phyloP scores from a whole-genome alignment of 805 yeast species.

The Kazachstania kunashirensis region DNA sequence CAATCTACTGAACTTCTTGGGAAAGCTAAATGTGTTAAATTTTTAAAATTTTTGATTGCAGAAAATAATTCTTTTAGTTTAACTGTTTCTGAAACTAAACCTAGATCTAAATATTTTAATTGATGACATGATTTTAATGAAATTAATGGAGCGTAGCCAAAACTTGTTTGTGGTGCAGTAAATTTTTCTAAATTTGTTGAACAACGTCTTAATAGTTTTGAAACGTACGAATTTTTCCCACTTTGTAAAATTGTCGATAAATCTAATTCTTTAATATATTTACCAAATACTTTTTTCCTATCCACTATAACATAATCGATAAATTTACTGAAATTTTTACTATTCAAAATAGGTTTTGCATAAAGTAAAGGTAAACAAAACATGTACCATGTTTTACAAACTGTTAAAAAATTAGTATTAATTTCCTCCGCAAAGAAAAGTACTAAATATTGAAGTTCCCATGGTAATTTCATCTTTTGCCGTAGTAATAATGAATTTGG shows the following conservation, averaged over 20 bases:
- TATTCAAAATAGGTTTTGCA: constrained; percentile 47
- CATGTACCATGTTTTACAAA: constrained; percentile 52
- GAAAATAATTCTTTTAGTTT: constrained; percentile 70
- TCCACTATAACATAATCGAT: constrained; percentile 53
- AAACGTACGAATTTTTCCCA: constrained; percentile 85
- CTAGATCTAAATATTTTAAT: constrained; percentile 59
- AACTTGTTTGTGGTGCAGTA: constrained; percentile 89
- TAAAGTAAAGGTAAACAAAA: constrained; percentile 60
- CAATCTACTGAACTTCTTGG: constrained; percentile 82
- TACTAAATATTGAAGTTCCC: constrained; percentile 39
- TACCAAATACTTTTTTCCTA: constrained; percentile 42
- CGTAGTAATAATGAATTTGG: not conserved
- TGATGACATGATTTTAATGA: constrained; percentile 62
- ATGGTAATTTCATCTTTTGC: constrained; percentile 32
- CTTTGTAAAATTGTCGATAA: constrained; percentile 74
- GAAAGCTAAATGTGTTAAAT: constrained; percentile 67
- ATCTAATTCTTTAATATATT: constrained; percentile 56
- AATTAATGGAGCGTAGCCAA: constrained; percentile 84
- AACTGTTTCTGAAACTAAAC: constrained; percentile 84
- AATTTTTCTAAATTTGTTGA: constrained; percentile 54
- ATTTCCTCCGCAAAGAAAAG: constrained; percentile 18
- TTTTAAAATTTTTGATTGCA: constrained; percentile 53
- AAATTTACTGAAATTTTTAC: constrained; percentile 61
- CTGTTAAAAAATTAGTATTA: constrained; percentile 39
- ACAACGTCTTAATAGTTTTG: constrained; percentile 72